These are phyloP conservation scores for Sindora glabra DNA, from an alignment of 306 rosid species.

Conservation along the genomic window DNA sequence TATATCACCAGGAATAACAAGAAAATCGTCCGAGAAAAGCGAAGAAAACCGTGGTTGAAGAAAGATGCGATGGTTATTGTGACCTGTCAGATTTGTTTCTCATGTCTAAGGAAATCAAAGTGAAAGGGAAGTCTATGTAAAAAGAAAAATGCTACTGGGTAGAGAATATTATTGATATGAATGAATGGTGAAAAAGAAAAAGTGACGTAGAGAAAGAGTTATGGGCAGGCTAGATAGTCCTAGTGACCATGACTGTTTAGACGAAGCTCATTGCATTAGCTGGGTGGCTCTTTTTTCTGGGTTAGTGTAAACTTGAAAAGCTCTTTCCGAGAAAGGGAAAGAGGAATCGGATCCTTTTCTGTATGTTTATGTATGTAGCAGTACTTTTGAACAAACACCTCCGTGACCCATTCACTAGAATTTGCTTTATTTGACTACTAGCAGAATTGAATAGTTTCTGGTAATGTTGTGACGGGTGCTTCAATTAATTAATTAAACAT, in stretches of 20 bases:
- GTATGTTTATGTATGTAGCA: slow-evolving; percentile 5
- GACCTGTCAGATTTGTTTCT: background rate
- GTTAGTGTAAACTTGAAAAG: slow-evolving; percentile 36
- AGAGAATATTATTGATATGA: no score
- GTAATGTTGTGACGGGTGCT: no score
- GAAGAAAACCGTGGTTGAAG: slow-evolving; percentile 15
- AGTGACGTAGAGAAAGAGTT: background rate
- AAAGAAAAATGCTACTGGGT: background rate
- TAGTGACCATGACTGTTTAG: slow-evolving; percentile 8
- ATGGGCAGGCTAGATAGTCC: background rate
- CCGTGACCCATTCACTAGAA: background rate
- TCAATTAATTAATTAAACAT: no score
- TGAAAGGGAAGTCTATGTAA: slow-evolving; percentile 33
- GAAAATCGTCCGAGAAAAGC: slow-evolving; percentile 29
- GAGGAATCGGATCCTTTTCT: slow-evolving; percentile 31
- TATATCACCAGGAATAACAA: slow-evolving; percentile 28
- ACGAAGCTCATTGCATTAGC: background rate
- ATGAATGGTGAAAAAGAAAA: background rate
- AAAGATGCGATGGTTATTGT: background rate
- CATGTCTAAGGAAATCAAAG: background rate
- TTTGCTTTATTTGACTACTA: background rate
- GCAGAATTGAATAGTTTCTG: background rate
- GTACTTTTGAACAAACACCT: slow-evolving; percentile 3
- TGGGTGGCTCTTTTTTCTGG: background rate
- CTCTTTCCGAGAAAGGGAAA: slow-evolving; percentile 35